Percentiles rank a stretch among this genome's conserved stretches.
phyloP scores from a whole-genome alignment of 768 basidiomycete genomes.

The Pleurotus platypus region DNA sequence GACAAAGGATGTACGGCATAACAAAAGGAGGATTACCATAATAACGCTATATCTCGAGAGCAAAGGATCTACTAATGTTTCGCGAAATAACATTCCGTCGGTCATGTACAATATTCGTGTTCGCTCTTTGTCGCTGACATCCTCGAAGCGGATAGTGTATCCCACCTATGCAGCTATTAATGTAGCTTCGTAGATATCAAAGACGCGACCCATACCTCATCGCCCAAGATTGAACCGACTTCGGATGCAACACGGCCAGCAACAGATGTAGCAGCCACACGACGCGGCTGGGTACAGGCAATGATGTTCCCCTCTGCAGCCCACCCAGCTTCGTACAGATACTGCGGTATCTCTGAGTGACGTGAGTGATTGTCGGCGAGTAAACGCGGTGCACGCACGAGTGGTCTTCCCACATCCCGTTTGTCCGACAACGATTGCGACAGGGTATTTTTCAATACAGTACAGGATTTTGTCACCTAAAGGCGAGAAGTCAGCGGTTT shows the following conservation, averaged over 20 bases:
- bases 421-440: slow-evolving; percentile 88
- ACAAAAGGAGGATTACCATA: slow-evolving; percentile 56
- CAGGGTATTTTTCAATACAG: slow-evolving; percentile 78
- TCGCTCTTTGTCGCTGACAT: slow-evolving; percentile 77
- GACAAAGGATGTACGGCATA: background rate
- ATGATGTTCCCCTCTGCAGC: slow-evolving; percentile 77
- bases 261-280: slow-evolving; percentile 94
- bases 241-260: slow-evolving; percentile 90
- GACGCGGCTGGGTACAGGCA: slow-evolving; percentile 89
- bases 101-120: slow-evolving; percentile 96
- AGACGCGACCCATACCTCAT: slow-evolving; percentile 55
- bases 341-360: slow-evolving; percentile 85
- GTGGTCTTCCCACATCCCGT: slow-evolving; percentile 99
- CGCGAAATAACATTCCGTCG: slow-evolving; percentile 97
- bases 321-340: slow-evolving; percentile 93
- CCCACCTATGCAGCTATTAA: slow-evolving; percentile 67
- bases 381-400: slow-evolving; percentile 49
- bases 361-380: background rate
- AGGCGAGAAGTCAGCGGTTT: background rate
- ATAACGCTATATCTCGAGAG: slow-evolving; percentile 92
- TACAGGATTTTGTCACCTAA: slow-evolving; percentile 78
- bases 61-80: slow-evolving; percentile 88
- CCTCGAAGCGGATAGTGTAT: slow-evolving; percentile 96
- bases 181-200: background rate
- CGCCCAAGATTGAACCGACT: slow-evolving; percentile 83